Evolutionary conservation across 2,329 filamentous ascomycete genomes (phyloP).

Genomic region (Penicillium sp.): DNA sequence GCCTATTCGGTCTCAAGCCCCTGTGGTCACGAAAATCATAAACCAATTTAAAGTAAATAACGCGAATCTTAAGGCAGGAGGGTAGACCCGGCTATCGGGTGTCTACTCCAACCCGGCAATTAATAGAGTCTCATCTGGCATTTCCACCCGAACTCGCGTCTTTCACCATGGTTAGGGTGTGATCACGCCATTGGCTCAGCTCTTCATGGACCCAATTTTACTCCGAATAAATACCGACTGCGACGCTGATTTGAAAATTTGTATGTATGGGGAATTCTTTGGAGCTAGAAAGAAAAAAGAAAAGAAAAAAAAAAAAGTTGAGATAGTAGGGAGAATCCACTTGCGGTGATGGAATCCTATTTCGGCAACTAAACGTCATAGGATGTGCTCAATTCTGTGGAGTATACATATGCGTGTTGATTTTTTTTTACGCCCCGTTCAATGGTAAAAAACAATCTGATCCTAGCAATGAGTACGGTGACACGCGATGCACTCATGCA

Average conservation of each 20-base stretch:
- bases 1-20: slow-evolving; percentile 16
- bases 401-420: background rate
- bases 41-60: background rate
- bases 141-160: slow-evolving; percentile 19
- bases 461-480: background rate
- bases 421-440: background rate
- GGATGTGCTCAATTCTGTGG: background rate
- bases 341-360: background rate
- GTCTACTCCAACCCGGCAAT: slow-evolving; percentile 18
- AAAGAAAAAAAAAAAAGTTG: background rate
- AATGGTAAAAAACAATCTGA: background rate
- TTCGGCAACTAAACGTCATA: background rate
- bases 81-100: background rate
- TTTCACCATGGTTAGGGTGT: slow-evolving; percentile 4
- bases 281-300: background rate
- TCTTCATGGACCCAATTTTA: slow-evolving; percentile 14
- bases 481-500: slow-evolving; percentile 5
- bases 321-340: background rate
- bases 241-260: slow-evolving; percentile 2
- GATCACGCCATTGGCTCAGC: slow-evolving; percentile 16
- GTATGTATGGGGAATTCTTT: background rate
- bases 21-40: slow-evolving; percentile 1
- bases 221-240: slow-evolving; percentile 23
- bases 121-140: slow-evolving; percentile 23
- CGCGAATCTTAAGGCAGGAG: background rate